These are phyloP conservation scores for Ceratocystis ficicola DNA, from an alignment of 2,329 filamentous ascomycete genomes.

Conservation along the genomic window DNA sequence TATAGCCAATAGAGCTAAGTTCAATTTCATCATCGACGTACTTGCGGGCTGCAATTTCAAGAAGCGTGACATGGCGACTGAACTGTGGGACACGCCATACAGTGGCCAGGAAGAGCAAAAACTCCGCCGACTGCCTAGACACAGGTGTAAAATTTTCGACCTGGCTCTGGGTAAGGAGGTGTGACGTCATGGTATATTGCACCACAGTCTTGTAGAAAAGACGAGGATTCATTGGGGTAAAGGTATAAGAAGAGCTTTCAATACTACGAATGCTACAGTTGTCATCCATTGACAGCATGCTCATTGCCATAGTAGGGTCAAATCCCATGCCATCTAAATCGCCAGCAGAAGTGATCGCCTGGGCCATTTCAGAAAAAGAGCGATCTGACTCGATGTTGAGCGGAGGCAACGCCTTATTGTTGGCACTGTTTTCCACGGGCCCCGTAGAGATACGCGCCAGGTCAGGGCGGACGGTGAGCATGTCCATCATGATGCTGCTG, in stretches of 20 bases:
- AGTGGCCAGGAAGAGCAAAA: slow-evolving; percentile 72
- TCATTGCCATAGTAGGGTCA: slow-evolving; percentile 38
- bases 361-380: slow-evolving; percentile 41
- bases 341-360: slow-evolving; percentile 38
- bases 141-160: slow-evolving; percentile 41
- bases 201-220: slow-evolving; percentile 74
- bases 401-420: slow-evolving; percentile 31
- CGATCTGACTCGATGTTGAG: slow-evolving; percentile 35
- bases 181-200: slow-evolving; percentile 59
- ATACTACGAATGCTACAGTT: slow-evolving; percentile 40
- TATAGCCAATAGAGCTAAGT: slow-evolving; percentile 68
- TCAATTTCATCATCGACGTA: slow-evolving; percentile 73
- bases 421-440: slow-evolving; percentile 36
- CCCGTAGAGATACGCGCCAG: slow-evolving; percentile 63
- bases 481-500: slow-evolving; percentile 85
- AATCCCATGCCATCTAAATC: slow-evolving; percentile 27
- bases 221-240: slow-evolving; percentile 74
- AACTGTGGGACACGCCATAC: slow-evolving; percentile 83
- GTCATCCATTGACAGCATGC: slow-evolving; percentile 50
- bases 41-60: slow-evolving; percentile 76
- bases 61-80: slow-evolving; percentile 63
- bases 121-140: slow-evolving; percentile 69
- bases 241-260: slow-evolving; percentile 64
- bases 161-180: slow-evolving; percentile 36
- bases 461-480: slow-evolving; percentile 74